A percentile compares a stretch with the other conserved stretches of the same genome.
phyloP scores from a whole-genome alignment of 345 rosid genomes.

The Syzygium aqueum region DNA sequence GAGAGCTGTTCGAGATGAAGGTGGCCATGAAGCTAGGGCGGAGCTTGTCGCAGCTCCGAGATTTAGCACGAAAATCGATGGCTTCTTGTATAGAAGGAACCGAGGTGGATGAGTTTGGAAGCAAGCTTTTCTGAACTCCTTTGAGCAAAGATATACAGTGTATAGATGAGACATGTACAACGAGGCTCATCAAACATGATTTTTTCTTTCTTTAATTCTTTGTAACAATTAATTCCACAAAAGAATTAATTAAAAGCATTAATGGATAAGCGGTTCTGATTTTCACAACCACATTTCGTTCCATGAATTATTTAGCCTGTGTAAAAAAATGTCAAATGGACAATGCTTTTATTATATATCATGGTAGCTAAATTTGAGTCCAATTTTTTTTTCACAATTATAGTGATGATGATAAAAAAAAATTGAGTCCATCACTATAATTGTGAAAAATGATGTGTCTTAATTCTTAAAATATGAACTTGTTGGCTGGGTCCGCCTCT shows the following conservation, averaged over 20 bases:
- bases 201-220: background rate
- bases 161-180: background rate
- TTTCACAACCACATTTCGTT: background rate
- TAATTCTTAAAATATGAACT: background rate
- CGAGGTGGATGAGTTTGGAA: slow-evolving; percentile 23
- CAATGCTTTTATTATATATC: background rate
- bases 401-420: background rate
- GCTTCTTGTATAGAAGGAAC: slow-evolving; percentile 1
- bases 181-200: background rate
- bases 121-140: slow-evolving; percentile 27
- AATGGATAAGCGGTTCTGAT: background rate
- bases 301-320: background rate
- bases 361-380: background rate
- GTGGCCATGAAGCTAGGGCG: slow-evolving; percentile 36
- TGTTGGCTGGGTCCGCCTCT: too few species aligned
- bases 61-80: slow-evolving; percentile 20
- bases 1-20: slow-evolving; percentile 22
- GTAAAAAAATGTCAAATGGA: background rate
- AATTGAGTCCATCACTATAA: background rate
- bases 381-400: too few species aligned
- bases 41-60: slow-evolving; percentile 32
- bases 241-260: background rate
- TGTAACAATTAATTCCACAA: background rate
- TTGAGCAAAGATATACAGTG: background rate
- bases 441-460: background rate